Conservation (phyloP, 2,329 filamentous ascomycete species). For the Colletotrichum lentis region DNA sequence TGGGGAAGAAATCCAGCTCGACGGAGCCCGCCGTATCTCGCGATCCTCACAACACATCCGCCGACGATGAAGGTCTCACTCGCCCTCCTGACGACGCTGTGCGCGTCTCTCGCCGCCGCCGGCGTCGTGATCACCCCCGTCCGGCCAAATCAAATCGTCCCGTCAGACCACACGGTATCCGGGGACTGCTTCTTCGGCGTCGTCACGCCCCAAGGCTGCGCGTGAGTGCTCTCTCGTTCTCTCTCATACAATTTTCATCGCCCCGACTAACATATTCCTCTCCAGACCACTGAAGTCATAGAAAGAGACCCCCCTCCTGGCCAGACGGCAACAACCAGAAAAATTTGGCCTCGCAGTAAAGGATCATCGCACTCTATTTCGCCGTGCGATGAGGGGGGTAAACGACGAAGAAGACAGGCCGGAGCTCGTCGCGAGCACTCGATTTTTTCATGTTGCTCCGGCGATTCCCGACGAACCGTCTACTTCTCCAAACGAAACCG, state of each 20-base stretch:
- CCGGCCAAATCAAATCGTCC: conserved; percentile 59
- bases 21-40: background rate
- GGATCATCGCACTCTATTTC: background rate
- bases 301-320: background rate
- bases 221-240: conserved; percentile 50
- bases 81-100: conserved; percentile 53
- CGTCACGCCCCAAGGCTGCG: conserved; percentile 65
- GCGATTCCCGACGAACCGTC: conserved; percentile 28
- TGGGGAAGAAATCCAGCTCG: background rate
- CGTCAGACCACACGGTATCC: conserved; percentile 37
- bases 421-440: conserved; percentile 28
- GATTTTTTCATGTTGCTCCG: background rate
- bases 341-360: no score
- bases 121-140: conserved; percentile 66
- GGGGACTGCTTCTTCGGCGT: conserved; percentile 67
- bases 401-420: conserved; percentile 10
- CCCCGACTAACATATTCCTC: background rate
- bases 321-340: no score
- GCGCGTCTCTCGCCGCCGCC: conserved; percentile 58
- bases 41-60: background rate
- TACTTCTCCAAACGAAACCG: background rate
- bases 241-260: no score
- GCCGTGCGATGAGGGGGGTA: conserved; percentile 6
- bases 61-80: conserved; percentile 53
- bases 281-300: conserved; percentile 22